Conservation (phyloP, 495 filamentous ascomycete species). For the Wilcoxina mikolae region DNA sequence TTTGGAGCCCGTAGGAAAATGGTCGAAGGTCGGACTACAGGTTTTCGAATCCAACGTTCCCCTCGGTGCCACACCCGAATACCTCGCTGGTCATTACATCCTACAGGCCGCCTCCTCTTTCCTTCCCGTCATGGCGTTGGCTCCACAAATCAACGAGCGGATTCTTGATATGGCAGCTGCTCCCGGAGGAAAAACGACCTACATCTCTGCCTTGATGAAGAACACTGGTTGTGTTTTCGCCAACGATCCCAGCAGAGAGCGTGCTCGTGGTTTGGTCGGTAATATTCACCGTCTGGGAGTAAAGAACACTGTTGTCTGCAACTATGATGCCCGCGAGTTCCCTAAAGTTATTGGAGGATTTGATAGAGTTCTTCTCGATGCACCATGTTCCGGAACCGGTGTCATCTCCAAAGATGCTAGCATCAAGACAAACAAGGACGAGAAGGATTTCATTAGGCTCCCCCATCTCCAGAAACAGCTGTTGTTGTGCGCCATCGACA, state of each 20-base stretch:
- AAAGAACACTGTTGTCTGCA: constrained; percentile 87
- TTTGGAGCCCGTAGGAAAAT: constrained; percentile 92
- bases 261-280: constrained; percentile 92
- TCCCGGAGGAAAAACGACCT: constrained; percentile 92
- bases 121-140: constrained; percentile 92
- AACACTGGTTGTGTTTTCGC: constrained; percentile 94
- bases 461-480: constrained; percentile 92
- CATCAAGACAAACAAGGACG: constrained; percentile 94
- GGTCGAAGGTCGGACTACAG: constrained; percentile 94
- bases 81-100: constrained; percentile 94
- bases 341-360: constrained; percentile 90
- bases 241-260: constrained; percentile 84
- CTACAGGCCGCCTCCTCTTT: constrained; percentile 94
- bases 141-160: constrained; percentile 82
- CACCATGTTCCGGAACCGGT: constrained; percentile 66
- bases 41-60: constrained; percentile 89
- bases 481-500: constrained; percentile 84
- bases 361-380: constrained; percentile 67
- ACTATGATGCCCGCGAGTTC: constrained; percentile 84
- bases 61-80: constrained; percentile 94
- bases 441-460: constrained; percentile 77
- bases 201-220: constrained; percentile 93
- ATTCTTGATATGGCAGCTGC: constrained; percentile 93
- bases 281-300: constrained; percentile 92
- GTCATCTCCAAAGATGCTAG: constrained; percentile 92